A percentile compares a stretch with the other conserved stretches of the same genome.
phyloP scores from a whole-genome alignment of 129 eudicot genomes.

The Escallonia rubra region DNA sequence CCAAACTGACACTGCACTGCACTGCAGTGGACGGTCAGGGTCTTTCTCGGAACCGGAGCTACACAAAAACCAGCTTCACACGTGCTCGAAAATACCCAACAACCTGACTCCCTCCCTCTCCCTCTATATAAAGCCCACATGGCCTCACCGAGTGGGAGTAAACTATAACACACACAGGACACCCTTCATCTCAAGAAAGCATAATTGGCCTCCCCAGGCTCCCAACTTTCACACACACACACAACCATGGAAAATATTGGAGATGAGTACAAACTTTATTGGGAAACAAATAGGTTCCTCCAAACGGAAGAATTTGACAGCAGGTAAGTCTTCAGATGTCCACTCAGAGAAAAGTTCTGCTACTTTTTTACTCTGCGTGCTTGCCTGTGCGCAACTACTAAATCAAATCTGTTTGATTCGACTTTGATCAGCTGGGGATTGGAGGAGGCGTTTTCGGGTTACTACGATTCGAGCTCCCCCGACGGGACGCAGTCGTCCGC shows the following conservation, averaged over 20 bases:
- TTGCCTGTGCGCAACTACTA: too few relatives aligned
- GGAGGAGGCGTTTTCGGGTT: constrained; percentile 53
- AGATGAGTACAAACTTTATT: constrained; percentile 48
- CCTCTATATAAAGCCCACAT: not conserved
- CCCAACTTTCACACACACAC: not conserved
- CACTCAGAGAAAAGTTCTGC: not conserved
- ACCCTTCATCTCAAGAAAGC: not conserved
- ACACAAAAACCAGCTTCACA: too few relatives aligned
- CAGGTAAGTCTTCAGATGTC: constrained; percentile 28
- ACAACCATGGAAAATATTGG: constrained; percentile 30
- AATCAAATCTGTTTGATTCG: too few relatives aligned
- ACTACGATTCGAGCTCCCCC: constrained; percentile 85
- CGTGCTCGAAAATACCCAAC: not conserved
- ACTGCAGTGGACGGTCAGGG: too few relatives aligned
- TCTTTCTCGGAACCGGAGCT: too few relatives aligned
- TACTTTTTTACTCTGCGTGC: not conserved
- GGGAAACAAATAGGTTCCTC: constrained; percentile 73
- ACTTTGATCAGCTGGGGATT: constrained; percentile 28
- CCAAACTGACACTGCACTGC: too few relatives aligned
- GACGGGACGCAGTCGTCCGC: constrained; percentile 56
- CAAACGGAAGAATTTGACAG: constrained; percentile 58
- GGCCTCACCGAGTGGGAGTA: not conserved
- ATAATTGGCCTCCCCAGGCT: not conserved
- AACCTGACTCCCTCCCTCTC: not conserved
- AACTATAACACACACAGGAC: not conserved